Evolutionary conservation across 2,329 filamentous ascomycete genomes (phyloP), one percentile per base, ranked within the genome.

Genomic region (Chalaropsis ovoidea): DNA sequence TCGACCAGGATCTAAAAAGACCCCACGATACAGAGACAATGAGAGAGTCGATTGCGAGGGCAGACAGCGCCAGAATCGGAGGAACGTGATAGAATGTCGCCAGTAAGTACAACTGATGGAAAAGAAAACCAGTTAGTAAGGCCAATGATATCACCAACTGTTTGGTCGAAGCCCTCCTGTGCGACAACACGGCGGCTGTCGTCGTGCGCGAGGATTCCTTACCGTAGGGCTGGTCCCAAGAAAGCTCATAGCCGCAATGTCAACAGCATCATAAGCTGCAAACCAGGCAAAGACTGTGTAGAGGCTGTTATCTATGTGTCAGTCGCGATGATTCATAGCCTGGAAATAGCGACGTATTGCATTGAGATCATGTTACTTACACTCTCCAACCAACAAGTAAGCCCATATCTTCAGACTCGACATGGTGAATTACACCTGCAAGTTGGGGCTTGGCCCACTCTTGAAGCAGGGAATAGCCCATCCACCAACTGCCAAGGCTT

Each of bases 31-130:
- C 52, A 35, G n/a, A 42, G 24, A 45, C 61, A 49, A 63, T 15
- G 11, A 60, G 13, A 17, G 52, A 31, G 45, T 52, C 61, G 8
- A 63, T 35, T 22, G 27, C 74, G 62, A 90, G 80, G 43, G 84
- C 84, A 47, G 82, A 77, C 39, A 85, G 71, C 22, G 86, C 80
- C 0, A 87, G 86, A 64, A 78, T 74, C 31, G 82, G 77, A 31
- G 82, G 81, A 70, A 95, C 80, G 43, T 79, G 76, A 80, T 95
- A 96, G 78, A 95, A 96, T 63, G 85, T 85, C 39, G 80, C 80
- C 35, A 95, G 79, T 54, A 96, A 84, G 72, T 88, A 89, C 68
- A 88, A 83, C 83, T 86, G 69, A 43, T 49, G 11, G 69, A 70
- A 15, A 54, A 41, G 8, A 22, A 58, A 15, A 54, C 22, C n/a